These are phyloP conservation scores for Leccinum subgranulosum DNA, from an alignment of 768 basidiomycete genomes.

Conservation along the genomic window DNA sequence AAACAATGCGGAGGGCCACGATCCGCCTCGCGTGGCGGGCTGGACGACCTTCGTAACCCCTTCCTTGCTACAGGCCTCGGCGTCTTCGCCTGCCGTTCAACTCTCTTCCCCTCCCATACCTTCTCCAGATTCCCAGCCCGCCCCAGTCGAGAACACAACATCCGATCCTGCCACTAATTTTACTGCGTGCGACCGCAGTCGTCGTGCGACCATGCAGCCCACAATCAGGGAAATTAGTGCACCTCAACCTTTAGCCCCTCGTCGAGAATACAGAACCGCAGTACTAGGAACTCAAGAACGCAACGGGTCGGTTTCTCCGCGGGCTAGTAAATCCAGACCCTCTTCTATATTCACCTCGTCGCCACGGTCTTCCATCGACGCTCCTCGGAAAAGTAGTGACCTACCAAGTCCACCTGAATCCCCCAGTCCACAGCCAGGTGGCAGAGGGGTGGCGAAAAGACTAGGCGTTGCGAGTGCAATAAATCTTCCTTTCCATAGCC, in stretches of 20 bases:
- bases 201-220: conserved; percentile 38
- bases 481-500: conserved; percentile 39
- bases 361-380: conserved; percentile 33
- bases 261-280: conserved; percentile 29
- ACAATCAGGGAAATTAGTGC: conserved; percentile 39
- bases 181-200: conserved; percentile 43
- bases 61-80: conserved; percentile 64
- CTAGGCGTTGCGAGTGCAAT: conserved; percentile 37
- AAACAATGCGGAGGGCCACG: conserved; percentile 35
- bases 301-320: conserved; percentile 30
- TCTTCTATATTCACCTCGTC: conserved; percentile 31
- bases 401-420: conserved; percentile 45
- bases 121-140: conserved; percentile 50
- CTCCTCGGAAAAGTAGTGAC: conserved; percentile 36
- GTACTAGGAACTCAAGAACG: conserved; percentile 21
- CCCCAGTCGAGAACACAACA: conserved; percentile 46
- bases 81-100: conserved; percentile 73
- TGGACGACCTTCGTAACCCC: conserved; percentile 61
- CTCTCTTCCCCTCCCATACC: conserved; percentile 55
- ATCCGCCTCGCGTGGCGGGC: conserved; percentile 48
- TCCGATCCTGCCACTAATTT: conserved; percentile 46
- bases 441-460: conserved; percentile 37
- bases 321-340: conserved; percentile 32
- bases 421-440: conserved; percentile 42
- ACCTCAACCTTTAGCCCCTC: conserved; percentile 35